These are phyloP conservation scores for Hygrophoropsis aurantiaca DNA, from an alignment of 768 basidiomycete genomes.

Conservation along the genomic window DNA sequence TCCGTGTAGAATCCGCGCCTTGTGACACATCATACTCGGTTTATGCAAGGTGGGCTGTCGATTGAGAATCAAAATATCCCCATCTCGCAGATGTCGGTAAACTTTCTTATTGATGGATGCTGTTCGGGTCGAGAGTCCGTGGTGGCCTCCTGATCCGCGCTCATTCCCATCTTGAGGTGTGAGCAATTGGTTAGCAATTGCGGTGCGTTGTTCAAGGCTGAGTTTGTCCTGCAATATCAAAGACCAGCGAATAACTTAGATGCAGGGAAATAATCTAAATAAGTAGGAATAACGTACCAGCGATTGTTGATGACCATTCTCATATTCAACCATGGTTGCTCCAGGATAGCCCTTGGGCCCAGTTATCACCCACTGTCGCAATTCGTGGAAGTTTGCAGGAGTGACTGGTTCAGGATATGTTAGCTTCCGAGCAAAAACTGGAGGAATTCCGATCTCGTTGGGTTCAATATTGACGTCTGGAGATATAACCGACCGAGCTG, in stretches of 20 bases:
- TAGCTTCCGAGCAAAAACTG: conserved; percentile 93
- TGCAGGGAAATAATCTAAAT: conserved; percentile 1
- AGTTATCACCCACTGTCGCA: conserved; percentile 87
- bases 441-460: conserved; percentile 97
- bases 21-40: conserved; percentile 99
- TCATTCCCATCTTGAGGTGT: conserved; percentile 78
- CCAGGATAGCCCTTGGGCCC: conserved; percentile 90
- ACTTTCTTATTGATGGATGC: conserved; percentile 94
- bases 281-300: conserved; percentile 57
- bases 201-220: conserved; percentile 85
- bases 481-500: conserved; percentile 99
- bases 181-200: conserved; percentile 91
- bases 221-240: conserved; percentile 66
- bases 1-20: conserved; percentile 85
- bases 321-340: conserved; percentile 91
- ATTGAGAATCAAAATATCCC: conserved; percentile 93
- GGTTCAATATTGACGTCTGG: conserved; percentile 99
- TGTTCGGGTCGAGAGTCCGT: conserved; percentile 74
- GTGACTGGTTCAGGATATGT: conserved; percentile 99
- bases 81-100: conserved; percentile 90
- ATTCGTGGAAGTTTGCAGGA: conserved; percentile 81
- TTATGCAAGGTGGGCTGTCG: conserved; percentile 98
- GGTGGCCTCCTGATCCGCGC: conserved; percentile 37
- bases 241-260: conserved; percentile 5
- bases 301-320: conserved; percentile 86